Evolutionary conservation across 2,329 filamentous ascomycete genomes (phyloP).

Genomic region (Cyclaneusma minus): DNA sequence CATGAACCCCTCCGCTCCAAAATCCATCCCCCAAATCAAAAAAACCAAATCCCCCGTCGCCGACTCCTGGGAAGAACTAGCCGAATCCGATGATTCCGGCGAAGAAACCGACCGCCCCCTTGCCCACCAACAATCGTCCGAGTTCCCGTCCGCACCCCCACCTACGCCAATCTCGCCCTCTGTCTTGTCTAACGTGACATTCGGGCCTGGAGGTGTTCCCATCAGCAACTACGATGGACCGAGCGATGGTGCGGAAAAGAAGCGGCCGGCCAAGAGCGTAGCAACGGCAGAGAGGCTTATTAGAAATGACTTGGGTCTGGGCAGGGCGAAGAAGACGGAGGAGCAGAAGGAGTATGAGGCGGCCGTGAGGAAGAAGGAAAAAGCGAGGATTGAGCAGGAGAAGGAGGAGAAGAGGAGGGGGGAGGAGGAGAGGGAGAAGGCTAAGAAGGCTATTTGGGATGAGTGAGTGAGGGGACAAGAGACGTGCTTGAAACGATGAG

Average conservation of each 20-base stretch:
- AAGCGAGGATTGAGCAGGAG: conserved; percentile 58
- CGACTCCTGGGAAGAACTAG: conserved; percentile 70
- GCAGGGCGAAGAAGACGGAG: conserved; percentile 66
- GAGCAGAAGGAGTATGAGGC: conserved; percentile 80
- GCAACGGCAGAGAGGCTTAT: conserved; percentile 84
- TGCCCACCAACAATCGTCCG: conserved; percentile 12
- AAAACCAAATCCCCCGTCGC: conserved; percentile 30
- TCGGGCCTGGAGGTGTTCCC: conserved; percentile 3
- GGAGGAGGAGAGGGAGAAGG: conserved; percentile 51
- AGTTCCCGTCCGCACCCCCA: conserved; percentile 38
- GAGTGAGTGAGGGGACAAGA: conserved; percentile 38
- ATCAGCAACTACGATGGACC: too few relatives aligned
- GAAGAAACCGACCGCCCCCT: conserved; percentile 15
- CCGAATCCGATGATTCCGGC: conserved; percentile 21
- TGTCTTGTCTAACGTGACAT: conserved; percentile 13
- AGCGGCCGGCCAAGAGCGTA: conserved; percentile 78
- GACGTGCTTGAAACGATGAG: too few relatives aligned
- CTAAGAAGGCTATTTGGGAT: conserved; percentile 81
- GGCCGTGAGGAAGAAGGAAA: conserved; percentile 71
- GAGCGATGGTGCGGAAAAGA: too few relatives aligned
- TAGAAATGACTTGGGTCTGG: conserved; percentile 70
- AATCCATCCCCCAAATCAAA: conserved; percentile 8
- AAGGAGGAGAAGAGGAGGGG: conserved; percentile 42
- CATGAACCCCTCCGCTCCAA: conserved; percentile 9
- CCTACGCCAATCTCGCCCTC: conserved; percentile 50